Evolutionary conservation across 805 yeast genomes (phyloP), one percentile per base, ranked within the genome.

Genomic region (Saturnispora kantuleensis): DNA sequence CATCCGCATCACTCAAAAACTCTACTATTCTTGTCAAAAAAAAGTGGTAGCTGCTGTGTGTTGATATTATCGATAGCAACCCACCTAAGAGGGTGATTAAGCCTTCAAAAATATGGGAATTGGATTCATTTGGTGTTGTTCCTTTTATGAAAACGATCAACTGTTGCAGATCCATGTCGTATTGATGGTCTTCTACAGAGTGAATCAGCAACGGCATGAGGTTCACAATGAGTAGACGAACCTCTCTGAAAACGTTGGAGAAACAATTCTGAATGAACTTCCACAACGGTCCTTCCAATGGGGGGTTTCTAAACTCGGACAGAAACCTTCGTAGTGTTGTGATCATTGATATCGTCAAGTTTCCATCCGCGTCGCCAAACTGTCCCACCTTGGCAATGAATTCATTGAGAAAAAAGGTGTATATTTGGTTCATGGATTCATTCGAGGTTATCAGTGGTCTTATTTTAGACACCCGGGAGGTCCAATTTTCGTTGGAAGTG

Each of bases 21-120:
- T 79, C 81, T 7, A 87, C 70, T 31, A 90, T 59, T 52, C 78
- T 78, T 40, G 83, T 68, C 18, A 86, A 64, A 15, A 84, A 65
- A 1, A 78, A 75, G 57, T 84, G 83, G 35, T 83, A 70, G 55
- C 79, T 68, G 38, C 84, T 88, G 7, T 86, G 93, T 2, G 62
- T 40, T 5, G 71, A 69, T 5, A 81, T 70, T 0, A 80, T 69
- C 6, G 74, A 63, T 0, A 84, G 79, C 31, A 86, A 55, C 42
- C 79, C 84, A 1, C 81, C 77, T 76, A 89, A 77, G 0, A 83
- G 70, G 50, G 69, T 66, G 1, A 78, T 67, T 0, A 77, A 68
- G 0, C 82, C 73, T 56, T 83, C 89, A 8, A 76, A 79, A 2
- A 53, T 39, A 10, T 52, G 50, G 9, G 51, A 51, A 3, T 44